Evolutionary conservation across 768 basidiomycete genomes (phyloP), one percentile per base, ranked within the genome.

Genomic region (Neoboletus brunneissimus): DNA sequence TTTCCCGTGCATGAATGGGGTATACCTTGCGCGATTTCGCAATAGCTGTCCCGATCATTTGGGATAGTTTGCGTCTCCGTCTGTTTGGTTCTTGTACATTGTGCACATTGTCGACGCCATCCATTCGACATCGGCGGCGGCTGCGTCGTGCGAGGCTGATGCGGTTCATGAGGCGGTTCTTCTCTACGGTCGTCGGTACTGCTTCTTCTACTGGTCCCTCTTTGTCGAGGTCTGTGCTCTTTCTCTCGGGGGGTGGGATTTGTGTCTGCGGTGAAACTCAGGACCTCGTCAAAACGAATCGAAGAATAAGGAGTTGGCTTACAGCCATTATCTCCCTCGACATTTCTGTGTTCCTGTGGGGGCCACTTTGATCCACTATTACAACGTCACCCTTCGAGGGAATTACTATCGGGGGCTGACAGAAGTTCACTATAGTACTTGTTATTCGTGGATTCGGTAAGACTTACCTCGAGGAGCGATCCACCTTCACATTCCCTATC

Each of bases 391-490:
- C 34, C 4, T 54, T 45, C 32, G 40, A 20, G 16, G 48, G 58
- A 38, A 48, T 44, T 46, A n/a, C 31, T 49, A 34, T 50, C 3
- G 59, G 50, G 20, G 16, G 59, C 67, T 68, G 49, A 53, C 43
- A 57, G 15, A 27, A 54, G n/a, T 45, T 49, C 35, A 54, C 12
- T 60, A 44, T 44, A 45, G 48, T 42, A 46, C 37, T 45, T 38
- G 35, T 29, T 44, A 25, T 47, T 25, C n/a, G 29, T 12, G 13
- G 31, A 56, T 37, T 31, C 4, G 51, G 55, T 41, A 48, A 54
- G 56, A 31, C 68, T 55, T 40, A 67, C 67, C 63, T 68, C 60
- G 22, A 68, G 67, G 5, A 68, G 44, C 34, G 66, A 67, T 51
- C 46, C 54, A 32, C 62, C 65, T 35, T 68, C 67, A 42, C 13